phyloP scores from a whole-genome alignment of 805 yeast species.

The Soucietia sequanensis region DNA sequence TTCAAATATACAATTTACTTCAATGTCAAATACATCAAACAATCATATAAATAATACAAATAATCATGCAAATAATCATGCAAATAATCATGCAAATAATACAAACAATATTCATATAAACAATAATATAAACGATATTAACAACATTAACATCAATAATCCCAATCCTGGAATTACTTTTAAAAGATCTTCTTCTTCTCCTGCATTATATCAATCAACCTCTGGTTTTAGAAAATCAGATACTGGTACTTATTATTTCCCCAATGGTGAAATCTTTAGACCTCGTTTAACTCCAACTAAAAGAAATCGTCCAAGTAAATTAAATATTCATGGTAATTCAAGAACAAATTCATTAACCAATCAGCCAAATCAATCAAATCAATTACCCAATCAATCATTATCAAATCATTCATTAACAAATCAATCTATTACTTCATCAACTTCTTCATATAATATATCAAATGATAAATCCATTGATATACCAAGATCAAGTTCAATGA shows the following conservation, averaged over 20 bases:
- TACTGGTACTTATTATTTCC: constrained; percentile 40
- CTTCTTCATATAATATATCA: too few species aligned
- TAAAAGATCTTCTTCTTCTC: constrained; percentile 3
- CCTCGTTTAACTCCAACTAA: constrained; percentile 44
- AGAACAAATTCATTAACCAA: background rate
- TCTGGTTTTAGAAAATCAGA: constrained; percentile 9
- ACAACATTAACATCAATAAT: constrained; percentile 3
- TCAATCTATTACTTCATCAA: constrained; percentile 6
- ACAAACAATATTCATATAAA: too few species aligned
- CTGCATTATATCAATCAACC: constrained; percentile 10
- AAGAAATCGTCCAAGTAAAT: constrained; percentile 37
- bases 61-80: too few species aligned
- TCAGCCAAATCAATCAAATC: too few species aligned
- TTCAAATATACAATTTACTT: constrained; percentile 7
- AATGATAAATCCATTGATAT: too few species aligned
- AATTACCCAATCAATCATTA: background rate
- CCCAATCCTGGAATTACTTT: constrained; percentile 1
- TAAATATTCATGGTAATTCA: background rate
- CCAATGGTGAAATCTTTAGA: constrained; percentile 54
- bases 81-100: too few species aligned
- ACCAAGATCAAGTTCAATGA: constrained; percentile 8
- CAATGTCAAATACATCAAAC: too few species aligned
- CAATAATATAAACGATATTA: too few species aligned
- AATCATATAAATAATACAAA: too few species aligned
- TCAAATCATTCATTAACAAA: constrained; percentile 5